These are phyloP conservation scores for Paecilomyces formosus DNA, from an alignment of 2,329 filamentous ascomycete genomes.

Conservation along the genomic window DNA sequence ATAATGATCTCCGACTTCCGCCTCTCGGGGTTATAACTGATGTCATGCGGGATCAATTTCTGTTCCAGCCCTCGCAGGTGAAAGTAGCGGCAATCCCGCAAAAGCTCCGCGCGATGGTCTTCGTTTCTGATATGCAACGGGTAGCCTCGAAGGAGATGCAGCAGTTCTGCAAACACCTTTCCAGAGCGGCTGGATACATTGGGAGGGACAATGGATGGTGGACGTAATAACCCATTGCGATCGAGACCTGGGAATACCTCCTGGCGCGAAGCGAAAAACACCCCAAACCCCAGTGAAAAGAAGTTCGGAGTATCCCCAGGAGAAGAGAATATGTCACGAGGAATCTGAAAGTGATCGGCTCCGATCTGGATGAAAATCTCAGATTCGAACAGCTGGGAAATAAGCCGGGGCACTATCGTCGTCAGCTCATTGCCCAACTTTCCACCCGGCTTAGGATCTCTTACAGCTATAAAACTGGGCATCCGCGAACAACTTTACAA, in stretches of 20 bases:
- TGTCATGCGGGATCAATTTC: conserved; percentile 67
- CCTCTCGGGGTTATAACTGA: conserved; percentile 65
- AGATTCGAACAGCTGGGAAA: conserved; percentile 83
- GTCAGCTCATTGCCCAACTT: not conserved
- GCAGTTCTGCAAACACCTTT: conserved; percentile 74
- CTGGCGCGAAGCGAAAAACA: conserved; percentile 73
- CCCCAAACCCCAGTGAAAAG: conserved; percentile 82
- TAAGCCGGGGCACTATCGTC: conserved; percentile 67
- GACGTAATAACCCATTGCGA: conserved; percentile 69
- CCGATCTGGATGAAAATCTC: conserved; percentile 91
- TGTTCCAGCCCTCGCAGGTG: conserved; percentile 90
- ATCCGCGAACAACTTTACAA: conserved; percentile 87
- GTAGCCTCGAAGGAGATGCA: conserved; percentile 78
- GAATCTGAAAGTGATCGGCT: conserved; percentile 78
- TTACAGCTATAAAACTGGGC: conserved; percentile 86
- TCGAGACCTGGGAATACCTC: conserved; percentile 83
- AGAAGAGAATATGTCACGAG: conserved; percentile 74
- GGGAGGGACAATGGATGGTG: conserved; percentile 78
- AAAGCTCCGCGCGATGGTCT: conserved; percentile 65
- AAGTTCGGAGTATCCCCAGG: conserved; percentile 93
- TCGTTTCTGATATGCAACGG: conserved; percentile 69
- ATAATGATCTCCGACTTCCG: conserved; percentile 68
- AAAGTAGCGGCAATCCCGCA: conserved; percentile 86
- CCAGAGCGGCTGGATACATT: conserved; percentile 72
- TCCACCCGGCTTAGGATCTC: conserved; percentile 15